These are phyloP conservation scores for Dryadomyces sulphureus DNA, from an alignment of 2,329 filamentous ascomycete species.

Conservation along the genomic window DNA sequence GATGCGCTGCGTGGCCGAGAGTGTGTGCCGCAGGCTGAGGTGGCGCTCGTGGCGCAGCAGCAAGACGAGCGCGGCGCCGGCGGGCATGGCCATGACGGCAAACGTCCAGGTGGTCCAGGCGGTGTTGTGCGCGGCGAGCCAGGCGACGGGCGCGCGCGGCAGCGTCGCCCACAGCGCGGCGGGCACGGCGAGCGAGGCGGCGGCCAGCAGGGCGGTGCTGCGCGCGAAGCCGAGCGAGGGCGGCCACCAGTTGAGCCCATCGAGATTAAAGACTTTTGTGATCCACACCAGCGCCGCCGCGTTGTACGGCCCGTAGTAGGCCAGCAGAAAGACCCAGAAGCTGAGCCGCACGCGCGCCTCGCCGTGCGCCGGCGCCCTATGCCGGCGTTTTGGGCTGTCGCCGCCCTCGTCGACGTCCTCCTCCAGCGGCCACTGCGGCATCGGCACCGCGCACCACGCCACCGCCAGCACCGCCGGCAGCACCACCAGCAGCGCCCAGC, in stretches of 20 bases:
- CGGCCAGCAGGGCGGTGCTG: conserved; percentile 46
- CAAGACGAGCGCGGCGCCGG: conserved; percentile 50
- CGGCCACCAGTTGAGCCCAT: conserved; percentile 59
- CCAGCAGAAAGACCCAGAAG: conserved; percentile 58
- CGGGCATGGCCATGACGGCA: conserved; percentile 53
- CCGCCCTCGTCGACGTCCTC: conserved; percentile 17
- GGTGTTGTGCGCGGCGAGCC: conserved; percentile 45
- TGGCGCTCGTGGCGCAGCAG: conserved; percentile 50
- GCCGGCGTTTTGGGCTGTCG: conserved; percentile 11
- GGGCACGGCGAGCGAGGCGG: conserved; percentile 42
- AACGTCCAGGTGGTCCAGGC: conserved; percentile 58
- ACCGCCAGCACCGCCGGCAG: conserved; percentile 46
- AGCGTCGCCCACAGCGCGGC: conserved; percentile 39
- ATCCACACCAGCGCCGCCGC: conserved; percentile 54
- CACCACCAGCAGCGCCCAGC: conserved; percentile 45
- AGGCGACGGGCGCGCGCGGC: conserved; percentile 31
- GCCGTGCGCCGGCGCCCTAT: conserved; percentile 45
- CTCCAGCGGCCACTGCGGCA: conserved; percentile 43
- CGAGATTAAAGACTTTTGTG: conserved; percentile 57
- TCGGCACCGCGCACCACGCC: conserved; percentile 49
- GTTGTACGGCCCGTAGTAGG: conserved; percentile 58
- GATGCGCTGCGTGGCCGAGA: conserved; percentile 53
- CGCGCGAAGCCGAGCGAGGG: conserved; percentile 46
- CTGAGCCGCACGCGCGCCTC: conserved; percentile 48
- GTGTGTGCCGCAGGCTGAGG: conserved; percentile 41